Conservation (phyloP, 164 flowering plant genomes). For the Sedum album region DNA sequence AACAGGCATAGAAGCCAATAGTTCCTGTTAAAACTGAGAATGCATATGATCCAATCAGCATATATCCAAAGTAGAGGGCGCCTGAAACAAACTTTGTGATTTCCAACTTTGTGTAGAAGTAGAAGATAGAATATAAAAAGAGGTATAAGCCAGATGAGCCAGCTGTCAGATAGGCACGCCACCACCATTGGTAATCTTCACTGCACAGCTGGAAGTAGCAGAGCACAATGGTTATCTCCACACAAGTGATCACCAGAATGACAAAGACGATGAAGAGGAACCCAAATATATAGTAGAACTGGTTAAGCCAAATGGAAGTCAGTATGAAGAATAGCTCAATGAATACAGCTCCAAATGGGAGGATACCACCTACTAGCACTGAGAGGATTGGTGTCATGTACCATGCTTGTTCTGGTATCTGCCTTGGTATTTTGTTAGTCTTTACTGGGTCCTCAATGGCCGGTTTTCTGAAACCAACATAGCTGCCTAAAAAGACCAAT, state of each 20-base stretch:
- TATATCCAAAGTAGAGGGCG: constrained; percentile 8
- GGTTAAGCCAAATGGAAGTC: constrained; percentile 3
- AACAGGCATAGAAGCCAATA: too few species aligned
- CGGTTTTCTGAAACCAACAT: neutral
- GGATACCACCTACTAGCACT: neutral
- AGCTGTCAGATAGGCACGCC: constrained; percentile 2
- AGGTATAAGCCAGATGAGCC: constrained; percentile 8
- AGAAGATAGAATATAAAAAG: neutral
- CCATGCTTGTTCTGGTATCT: constrained; percentile 6
- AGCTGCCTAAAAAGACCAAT: neutral
- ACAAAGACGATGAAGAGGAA: constrained; percentile 5
- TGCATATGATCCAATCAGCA: constrained; percentile 7
- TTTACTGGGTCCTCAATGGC: constrained; percentile 4
- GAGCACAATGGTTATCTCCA: constrained; percentile 7
- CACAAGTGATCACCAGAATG: constrained; percentile 13
- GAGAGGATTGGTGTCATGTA: constrained; percentile 1
- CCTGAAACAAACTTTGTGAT: constrained; percentile 6
- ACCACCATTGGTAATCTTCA: constrained; percentile 11
- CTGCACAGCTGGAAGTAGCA: constrained; percentile 13
- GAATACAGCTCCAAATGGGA: constrained; percentile 6
- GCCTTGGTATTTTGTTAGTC: constrained; percentile 6
- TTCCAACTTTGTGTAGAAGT: constrained; percentile 11
- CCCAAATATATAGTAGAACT: constrained; percentile 7
- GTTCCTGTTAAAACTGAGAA: too few species aligned
- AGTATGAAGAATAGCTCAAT: constrained; percentile 5